phyloP scores from a whole-genome alignment of 257 asterid genomes.

The Solanum commersonii region DNA sequence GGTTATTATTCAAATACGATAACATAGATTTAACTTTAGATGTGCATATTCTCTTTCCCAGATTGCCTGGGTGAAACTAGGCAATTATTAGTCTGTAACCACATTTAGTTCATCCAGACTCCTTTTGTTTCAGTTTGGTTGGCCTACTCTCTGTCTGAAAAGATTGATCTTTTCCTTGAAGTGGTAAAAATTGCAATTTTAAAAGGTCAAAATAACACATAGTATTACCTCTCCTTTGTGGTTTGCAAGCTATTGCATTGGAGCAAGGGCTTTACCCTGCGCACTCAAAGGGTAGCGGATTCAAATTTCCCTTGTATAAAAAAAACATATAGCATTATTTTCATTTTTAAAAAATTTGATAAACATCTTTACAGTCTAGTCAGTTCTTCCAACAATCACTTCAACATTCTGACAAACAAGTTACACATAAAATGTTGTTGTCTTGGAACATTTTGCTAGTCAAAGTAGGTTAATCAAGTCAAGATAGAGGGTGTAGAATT shows the following conservation, averaged over 20 bases:
- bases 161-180: neutral
- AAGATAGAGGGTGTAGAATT: neutral
- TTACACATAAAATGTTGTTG: neutral
- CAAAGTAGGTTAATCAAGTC: neutral
- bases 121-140: neutral
- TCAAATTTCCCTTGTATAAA: neutral
- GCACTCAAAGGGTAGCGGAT: neutral
- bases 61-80: neutral
- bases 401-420: neutral
- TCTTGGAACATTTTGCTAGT: neutral
- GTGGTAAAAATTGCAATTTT: neutral
- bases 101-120: neutral
- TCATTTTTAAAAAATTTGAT: neutral
- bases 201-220: neutral
- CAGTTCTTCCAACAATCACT: neutral
- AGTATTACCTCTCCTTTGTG: neutral
- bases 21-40: neutral
- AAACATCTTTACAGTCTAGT: neutral
- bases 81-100: neutral
- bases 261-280: neutral
- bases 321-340: neutral
- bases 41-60: neutral
- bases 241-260: neutral
- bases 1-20: neutral
- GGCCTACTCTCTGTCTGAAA: neutral